Conservation (phyloP, 1,139 yeast species). For the Magnusiomyces clavatus region DNA sequence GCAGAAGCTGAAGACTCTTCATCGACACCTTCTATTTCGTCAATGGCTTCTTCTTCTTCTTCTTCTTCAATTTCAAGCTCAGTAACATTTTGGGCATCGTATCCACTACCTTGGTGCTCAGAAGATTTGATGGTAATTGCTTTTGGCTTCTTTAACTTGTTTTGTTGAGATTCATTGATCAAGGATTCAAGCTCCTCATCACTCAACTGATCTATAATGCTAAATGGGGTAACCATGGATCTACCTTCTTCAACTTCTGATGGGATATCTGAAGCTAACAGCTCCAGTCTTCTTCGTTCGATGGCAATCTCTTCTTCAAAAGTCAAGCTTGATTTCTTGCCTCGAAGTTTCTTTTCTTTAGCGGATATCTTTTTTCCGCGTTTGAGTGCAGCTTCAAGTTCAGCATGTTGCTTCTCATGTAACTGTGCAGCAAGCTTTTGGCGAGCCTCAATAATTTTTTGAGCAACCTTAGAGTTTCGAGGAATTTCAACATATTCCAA, state of each 20-base stretch:
- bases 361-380: neutral
- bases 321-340: conserved; percentile 45
- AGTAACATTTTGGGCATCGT: conserved; percentile 21
- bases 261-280: conserved; percentile 47
- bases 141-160: conserved; percentile 10
- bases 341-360: conserved; percentile 15
- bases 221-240: conserved; percentile 64
- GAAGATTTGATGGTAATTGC: conserved; percentile 22
- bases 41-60: neutral
- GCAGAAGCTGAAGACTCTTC: conserved; percentile 8
- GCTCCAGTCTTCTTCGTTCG: conserved; percentile 52
- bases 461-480: conserved; percentile 46
- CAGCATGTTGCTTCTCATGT: conserved; percentile 19
- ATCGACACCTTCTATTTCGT: conserved; percentile 15
- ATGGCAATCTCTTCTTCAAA: conserved; percentile 65
- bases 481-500: conserved; percentile 53
- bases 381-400: neutral
- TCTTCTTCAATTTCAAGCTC: conserved; percentile 9
- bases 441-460: conserved; percentile 44
- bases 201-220: conserved; percentile 42
- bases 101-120: conserved; percentile 32
- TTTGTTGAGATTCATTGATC: conserved; percentile 12
- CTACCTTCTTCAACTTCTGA: conserved; percentile 45
- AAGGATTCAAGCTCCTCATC: conserved; percentile 23
- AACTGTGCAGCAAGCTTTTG: conserved; percentile 31